Evolutionary conservation across 2,329 filamentous ascomycete genomes (phyloP), one percentile per base, ranked within the genome.

Genomic region (Cladosporium oxysporum): DNA sequence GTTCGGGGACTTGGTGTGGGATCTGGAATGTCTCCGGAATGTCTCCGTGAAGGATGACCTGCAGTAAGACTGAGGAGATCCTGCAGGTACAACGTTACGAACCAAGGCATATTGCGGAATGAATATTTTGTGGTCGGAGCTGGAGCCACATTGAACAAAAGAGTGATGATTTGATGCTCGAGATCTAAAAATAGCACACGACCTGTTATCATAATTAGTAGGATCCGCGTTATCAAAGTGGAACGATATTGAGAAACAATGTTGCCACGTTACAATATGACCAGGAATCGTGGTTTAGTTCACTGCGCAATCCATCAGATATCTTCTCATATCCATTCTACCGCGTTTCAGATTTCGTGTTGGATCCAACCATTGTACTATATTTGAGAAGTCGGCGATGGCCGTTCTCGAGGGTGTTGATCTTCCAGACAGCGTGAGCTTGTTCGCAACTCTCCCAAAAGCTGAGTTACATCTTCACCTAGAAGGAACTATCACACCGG

Each of bases 371-470:
- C 5, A 35, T 35, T 12, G 33, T 12, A 12, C 33, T 35, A 16
- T 41, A 3, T n/a, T n/a, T n/a, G 18, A 44, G n/a, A 21, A 47
- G n/a, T 12, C n/a, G 8, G 12, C n/a, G 8, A 47, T 47, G 41
- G n/a, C 8, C 41, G 11, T 21, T 3, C 8, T 21, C 8, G 14
- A 23, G 2, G n/a, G 8, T 4, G 3, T 8, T 16, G 41, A 23
- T 11, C 41, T 4, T 47, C 8, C 41, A n/a, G 8, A 47, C 41
- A 21, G n/a, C n/a, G 8, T n/a, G 4, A 47, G 41, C 41, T 47
- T 47, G 41, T 47, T 47, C n/a, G n/a, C 41, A 47, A 47, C 52
- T 31, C 52, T 55, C 52, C 52, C 52, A n/a, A 55, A 55, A 55
- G 52, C 52, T 18, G 52, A 55, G 14, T 18, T 55, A n/a, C 52